These are phyloP conservation scores for Fusarium metavorans DNA, from an alignment of 2,329 filamentous ascomycete species.

Conservation along the genomic window DNA sequence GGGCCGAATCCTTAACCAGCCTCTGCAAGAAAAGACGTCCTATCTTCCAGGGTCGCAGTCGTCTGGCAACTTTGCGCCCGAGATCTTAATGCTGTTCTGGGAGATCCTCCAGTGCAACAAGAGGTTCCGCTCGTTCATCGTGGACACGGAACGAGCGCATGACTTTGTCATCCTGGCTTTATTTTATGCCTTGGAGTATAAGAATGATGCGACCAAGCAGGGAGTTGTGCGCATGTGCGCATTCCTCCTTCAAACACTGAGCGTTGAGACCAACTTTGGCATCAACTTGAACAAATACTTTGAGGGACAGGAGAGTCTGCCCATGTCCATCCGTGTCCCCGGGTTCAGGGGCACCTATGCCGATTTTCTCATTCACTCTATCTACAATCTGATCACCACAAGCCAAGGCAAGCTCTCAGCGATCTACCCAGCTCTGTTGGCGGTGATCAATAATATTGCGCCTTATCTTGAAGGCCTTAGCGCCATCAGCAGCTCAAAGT, in stretches of 20 bases:
- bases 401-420: constrained; percentile 92
- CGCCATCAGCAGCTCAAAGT: constrained; percentile 78
- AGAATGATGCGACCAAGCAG: constrained; percentile 86
- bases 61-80: constrained; percentile 86
- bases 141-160: constrained; percentile 92
- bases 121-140: constrained; percentile 94
- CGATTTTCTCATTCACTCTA: constrained; percentile 94
- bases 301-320: constrained; percentile 88
- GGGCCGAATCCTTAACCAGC: constrained; percentile 91
- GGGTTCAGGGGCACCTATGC: constrained; percentile 92
- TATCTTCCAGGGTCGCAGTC: constrained; percentile 89
- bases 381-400: constrained; percentile 90
- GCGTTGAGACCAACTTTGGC: constrained; percentile 91
- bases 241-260: constrained; percentile 95
- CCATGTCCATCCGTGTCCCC: constrained; percentile 81
- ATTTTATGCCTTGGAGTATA: constrained; percentile 93
- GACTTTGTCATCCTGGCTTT: constrained; percentile 92
- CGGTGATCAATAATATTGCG: constrained; percentile 93
- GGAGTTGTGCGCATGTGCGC: constrained; percentile 96
- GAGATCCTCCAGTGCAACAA: constrained; percentile 98
- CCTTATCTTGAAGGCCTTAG: constrained; percentile 85
- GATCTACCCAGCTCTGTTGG: constrained; percentile 90
- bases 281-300: constrained; percentile 91
- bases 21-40: constrained; percentile 87
- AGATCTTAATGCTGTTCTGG: constrained; percentile 98